Evolutionary conservation across 106 monocot species (phyloP).

Genomic region (Alisma plantagoaquatica): DNA sequence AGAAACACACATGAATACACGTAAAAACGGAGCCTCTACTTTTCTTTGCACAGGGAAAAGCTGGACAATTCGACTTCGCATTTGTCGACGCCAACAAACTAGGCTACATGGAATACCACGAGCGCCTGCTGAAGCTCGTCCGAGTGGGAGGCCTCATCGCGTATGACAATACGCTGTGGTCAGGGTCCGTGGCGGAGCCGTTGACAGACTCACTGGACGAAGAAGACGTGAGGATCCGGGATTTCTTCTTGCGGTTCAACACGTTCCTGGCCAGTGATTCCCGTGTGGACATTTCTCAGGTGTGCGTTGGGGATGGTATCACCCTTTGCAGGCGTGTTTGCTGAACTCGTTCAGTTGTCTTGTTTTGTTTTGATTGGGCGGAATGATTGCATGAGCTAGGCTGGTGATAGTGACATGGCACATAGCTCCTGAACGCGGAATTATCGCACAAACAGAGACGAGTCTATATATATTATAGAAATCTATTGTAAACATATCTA

Average conservation of each 20-base stretch:
- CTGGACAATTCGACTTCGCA: constrained; percentile 36
- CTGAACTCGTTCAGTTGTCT: too few species aligned
- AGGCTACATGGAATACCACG: constrained; percentile 36
- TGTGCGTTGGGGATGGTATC: constrained; percentile 8
- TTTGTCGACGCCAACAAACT: constrained; percentile 54
- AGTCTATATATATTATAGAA: too few species aligned
- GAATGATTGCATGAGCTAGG: too few species aligned
- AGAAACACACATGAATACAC: neutral
- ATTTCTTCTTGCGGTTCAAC: constrained; percentile 2
- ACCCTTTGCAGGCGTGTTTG: constrained; percentile 6
- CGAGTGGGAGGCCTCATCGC: constrained; percentile 11
- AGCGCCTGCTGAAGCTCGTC: constrained; percentile 14
- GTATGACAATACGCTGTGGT: constrained; percentile 17
- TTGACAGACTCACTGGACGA: neutral
- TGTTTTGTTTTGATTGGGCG: too few species aligned
- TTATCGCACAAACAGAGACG: too few species aligned
- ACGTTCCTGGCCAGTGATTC: neutral
- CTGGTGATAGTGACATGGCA: too few species aligned
- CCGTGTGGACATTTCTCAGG: constrained; percentile 7
- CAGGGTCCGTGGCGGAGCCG: neutral
- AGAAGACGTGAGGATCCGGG: neutral
- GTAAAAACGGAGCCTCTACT: neutral
- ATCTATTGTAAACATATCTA: too few species aligned
- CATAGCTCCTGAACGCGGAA: too few species aligned
- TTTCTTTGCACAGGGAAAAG: constrained; percentile 3